phyloP scores from a whole-genome alignment of 768 basidiomycete species.

The Kwoniella newhampshirensis region DNA sequence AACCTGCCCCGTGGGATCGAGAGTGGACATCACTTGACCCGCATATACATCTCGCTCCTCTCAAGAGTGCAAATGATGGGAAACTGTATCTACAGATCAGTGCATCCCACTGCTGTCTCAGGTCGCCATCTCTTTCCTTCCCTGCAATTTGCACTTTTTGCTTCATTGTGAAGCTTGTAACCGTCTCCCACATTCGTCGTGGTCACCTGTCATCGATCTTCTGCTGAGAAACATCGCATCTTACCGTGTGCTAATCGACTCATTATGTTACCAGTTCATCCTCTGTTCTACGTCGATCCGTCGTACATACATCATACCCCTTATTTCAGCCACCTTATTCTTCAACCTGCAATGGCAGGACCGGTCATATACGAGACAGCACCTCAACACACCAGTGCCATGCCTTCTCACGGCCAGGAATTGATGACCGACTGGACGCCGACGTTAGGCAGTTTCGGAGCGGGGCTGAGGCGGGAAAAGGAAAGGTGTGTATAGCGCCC shows the following conservation, averaged over 20 bases:
- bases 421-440: conserved; percentile 36
- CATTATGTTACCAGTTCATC: conserved; percentile 5
- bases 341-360: conserved; percentile 21
- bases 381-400: conserved; percentile 5
- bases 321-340: conserved; percentile 8
- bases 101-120: too few species aligned
- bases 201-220: too few species aligned
- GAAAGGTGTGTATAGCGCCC: conserved; percentile 13
- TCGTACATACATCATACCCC: conserved; percentile 3
- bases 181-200: too few species aligned
- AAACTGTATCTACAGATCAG: too few species aligned
- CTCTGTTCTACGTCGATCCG: conserved; percentile 1
- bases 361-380: conserved; percentile 29
- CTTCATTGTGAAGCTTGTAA: neutral
- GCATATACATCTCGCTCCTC: too few species aligned
- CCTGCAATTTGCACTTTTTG: neutral
- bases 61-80: too few species aligned
- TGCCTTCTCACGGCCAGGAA: conserved; percentile 27
- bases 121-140: neutral
- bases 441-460: conserved; percentile 14
- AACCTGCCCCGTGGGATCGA: too few species aligned
- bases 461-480: conserved; percentile 13
- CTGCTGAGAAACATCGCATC: too few species aligned
- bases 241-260: conserved; percentile 1
- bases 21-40: too few species aligned